Base-by-base conservation (phyloP, 805 yeast species). In the Pichia californica region DNA sequence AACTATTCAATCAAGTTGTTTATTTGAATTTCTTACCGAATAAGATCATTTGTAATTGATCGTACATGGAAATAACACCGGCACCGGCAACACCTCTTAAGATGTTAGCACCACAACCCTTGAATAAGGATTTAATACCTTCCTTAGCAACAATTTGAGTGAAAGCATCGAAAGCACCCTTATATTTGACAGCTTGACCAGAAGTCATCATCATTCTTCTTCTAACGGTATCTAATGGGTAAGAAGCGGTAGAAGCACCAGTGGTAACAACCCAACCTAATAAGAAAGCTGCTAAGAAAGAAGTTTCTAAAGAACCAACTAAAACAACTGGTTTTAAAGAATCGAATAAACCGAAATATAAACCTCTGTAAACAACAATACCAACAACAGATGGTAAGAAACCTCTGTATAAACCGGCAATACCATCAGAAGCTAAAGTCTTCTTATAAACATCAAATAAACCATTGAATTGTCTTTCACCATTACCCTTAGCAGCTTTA, bases 151-250 rank as follows among this genome's bases (percentile, higher is more conserved):
- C 91, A 69, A 88, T 87, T 77, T 88, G 74, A 62, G 68, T 74
- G 86, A 85, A 82, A 73, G 93, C 87, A 72, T 89, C 96, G 70
- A 86, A 77, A 61, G 96, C 95, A 77, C 95, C 93, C 67, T 81
- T 74, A 79, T 88, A 88, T 78, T 89, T 88, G 64, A 88, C 95
- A 66, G 95, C 95, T 77, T 88, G 95, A 74, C 97, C 97, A 60
- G 97, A 89, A 62, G 97, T 88, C 97, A 88, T 88, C 97, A 88
- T 88, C 97, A 88, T 88, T 85, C 97, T 88, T 86, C 97, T 88
- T 84, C 97, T 89, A 68, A 88, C 88, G 67, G 97, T 88, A 76
- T 88, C 97, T 74, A 89, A 85, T 81, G 97, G 97, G 84, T 88
- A 88, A 69, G 96, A 88, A 69, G 95, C 95, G 58, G 96, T 88